phyloP scores from a whole-genome alignment of 441 rosid genomes.

The Syzygium malaccense region DNA sequence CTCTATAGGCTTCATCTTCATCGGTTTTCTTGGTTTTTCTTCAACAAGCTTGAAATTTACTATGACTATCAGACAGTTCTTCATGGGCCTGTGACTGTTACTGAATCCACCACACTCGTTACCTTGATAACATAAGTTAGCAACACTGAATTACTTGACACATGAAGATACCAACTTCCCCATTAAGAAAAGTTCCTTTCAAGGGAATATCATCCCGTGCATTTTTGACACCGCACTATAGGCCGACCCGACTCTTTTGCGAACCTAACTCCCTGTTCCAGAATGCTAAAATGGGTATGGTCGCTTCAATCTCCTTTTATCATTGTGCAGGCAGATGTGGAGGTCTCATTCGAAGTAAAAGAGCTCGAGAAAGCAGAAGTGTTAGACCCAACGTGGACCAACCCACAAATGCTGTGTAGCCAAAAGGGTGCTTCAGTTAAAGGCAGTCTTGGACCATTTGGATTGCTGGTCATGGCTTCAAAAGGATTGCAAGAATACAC shows the following conservation, averaged over 20 bases:
- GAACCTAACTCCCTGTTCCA: neutral
- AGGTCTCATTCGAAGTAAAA: constrained; percentile 32
- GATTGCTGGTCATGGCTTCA: constrained; percentile 59
- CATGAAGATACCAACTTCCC: neutral
- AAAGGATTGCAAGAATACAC: constrained; percentile 49
- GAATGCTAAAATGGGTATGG: neutral
- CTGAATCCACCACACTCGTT: neutral
- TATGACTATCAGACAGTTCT: neutral
- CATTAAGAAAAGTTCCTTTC: neutral
- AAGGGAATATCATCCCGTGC: neutral
- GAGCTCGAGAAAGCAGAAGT: constrained; percentile 46
- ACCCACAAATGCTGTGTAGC: constrained; percentile 51
- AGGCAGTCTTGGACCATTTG: constrained; percentile 75
- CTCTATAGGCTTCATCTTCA: neutral
- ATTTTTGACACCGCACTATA: neutral
- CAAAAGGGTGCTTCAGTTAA: constrained; percentile 37
- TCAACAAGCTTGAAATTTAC: neutral
- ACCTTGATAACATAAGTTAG: neutral
- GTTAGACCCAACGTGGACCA: constrained; percentile 43
- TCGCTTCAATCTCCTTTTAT: neutral
- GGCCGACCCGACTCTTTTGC: neutral
- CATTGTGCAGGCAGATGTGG: constrained; percentile 42
- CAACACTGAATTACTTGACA: neutral
- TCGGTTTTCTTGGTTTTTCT: constrained; percentile 1
- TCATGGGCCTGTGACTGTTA: neutral